phyloP scores from a whole-genome alignment of 108 stramenopile species.

The Epipyxis sp. region DNA sequence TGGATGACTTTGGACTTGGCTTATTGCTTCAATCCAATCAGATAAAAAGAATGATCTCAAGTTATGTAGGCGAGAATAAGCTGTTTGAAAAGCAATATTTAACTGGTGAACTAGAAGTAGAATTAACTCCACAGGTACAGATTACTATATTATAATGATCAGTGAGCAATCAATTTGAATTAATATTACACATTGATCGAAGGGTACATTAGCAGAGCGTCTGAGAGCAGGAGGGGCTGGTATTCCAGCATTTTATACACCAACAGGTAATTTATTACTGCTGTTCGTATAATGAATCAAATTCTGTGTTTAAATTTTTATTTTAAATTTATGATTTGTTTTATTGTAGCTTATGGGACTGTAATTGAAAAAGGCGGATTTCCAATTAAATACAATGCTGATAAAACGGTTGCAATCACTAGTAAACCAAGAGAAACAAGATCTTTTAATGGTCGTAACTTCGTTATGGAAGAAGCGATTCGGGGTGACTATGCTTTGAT shows the following conservation, averaged over 20 bases:
- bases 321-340: too few species aligned
- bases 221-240: constrained; percentile 77
- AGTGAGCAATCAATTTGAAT: not conserved
- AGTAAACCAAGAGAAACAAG: constrained; percentile 63
- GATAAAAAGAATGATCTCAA: constrained; percentile 74
- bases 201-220: constrained; percentile 80
- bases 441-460: constrained; percentile 66
- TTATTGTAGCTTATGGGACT: constrained; percentile 82
- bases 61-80: constrained; percentile 89
- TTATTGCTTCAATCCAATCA: constrained; percentile 69
- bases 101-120: constrained; percentile 72
- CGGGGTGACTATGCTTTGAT: constrained; percentile 72
- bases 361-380: constrained; percentile 80
- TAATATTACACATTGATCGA: constrained; percentile 77
- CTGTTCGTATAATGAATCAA: too few species aligned
- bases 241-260: constrained; percentile 85
- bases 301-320: too few species aligned
- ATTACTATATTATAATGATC: too few species aligned
- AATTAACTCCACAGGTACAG: constrained; percentile 9
- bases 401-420: constrained; percentile 59
- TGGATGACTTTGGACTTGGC: constrained; percentile 73
- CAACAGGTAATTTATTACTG: too few species aligned
- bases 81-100: constrained; percentile 77
- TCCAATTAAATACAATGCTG: constrained; percentile 74
- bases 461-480: constrained; percentile 80